These are phyloP conservation scores for Arthromyces matolae DNA, from an alignment of 768 basidiomycete genomes.

Conservation along the genomic window DNA sequence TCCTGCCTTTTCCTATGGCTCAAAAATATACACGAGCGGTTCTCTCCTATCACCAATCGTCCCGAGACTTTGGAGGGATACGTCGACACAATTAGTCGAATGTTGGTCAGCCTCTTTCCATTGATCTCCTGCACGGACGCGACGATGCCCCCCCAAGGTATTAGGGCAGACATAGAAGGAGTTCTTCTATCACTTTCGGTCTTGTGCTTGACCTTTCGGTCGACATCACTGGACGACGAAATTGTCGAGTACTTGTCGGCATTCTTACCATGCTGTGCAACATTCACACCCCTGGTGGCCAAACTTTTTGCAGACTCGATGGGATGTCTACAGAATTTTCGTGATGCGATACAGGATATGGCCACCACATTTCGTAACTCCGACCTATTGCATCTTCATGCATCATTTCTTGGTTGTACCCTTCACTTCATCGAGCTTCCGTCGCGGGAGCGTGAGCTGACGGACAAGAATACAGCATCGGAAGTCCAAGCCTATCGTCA, in stretches of 20 bases:
- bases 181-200: slow-evolving; percentile 13
- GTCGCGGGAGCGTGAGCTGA: slow-evolving; percentile 18
- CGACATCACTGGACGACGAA: slow-evolving; percentile 1
- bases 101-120: slow-evolving; percentile 2
- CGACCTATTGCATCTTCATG: slow-evolving; percentile 39
- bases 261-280: slow-evolving; percentile 23
- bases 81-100: slow-evolving; percentile 7
- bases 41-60: neutral
- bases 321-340: slow-evolving; percentile 12
- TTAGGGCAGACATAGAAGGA: slow-evolving; percentile 8
- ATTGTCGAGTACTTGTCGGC: slow-evolving; percentile 22
- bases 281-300: slow-evolving; percentile 16
- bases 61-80: neutral
- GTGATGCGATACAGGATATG: slow-evolving; percentile 21
- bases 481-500: slow-evolving; percentile 33
- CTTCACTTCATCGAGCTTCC: slow-evolving; percentile 43
- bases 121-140: neutral
- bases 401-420: slow-evolving; percentile 50
- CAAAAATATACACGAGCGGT: slow-evolving; percentile 2
- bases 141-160: neutral
- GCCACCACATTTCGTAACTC: slow-evolving; percentile 28
- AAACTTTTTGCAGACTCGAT: slow-evolving; percentile 13
- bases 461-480: slow-evolving; percentile 13
- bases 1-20: slow-evolving; percentile 6
- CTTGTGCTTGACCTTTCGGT: slow-evolving; percentile 5